Percentiles rank a stretch among this genome's conserved stretches.
Conservation (phyloP, 2,329 filamentous ascomycete species). For the Claviceps quebecensis region DNA sequence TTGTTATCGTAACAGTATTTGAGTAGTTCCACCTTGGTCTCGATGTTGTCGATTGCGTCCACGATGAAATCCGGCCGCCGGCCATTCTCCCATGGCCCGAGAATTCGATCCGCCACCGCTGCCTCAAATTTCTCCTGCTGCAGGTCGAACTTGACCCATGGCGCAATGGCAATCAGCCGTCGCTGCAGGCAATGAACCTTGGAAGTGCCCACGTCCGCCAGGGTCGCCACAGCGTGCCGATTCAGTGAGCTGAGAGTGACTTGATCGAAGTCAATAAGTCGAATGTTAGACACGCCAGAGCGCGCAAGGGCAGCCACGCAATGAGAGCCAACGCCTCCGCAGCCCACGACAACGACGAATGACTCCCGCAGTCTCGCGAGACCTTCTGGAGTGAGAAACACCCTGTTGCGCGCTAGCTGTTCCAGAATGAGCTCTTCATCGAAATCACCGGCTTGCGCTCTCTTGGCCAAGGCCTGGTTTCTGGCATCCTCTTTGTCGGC, state of each 20-base stretch:
- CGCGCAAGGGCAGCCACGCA: slow-evolving; percentile 73
- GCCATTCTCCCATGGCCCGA: slow-evolving; percentile 50
- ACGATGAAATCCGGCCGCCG: slow-evolving; percentile 75
- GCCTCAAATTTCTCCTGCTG: slow-evolving; percentile 71
- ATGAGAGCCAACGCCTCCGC: slow-evolving; percentile 90
- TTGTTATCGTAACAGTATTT: slow-evolving; percentile 71
- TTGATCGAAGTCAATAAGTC: slow-evolving; percentile 94
- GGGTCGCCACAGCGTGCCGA: slow-evolving; percentile 85
- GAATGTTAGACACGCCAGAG: slow-evolving; percentile 75
- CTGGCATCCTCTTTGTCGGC: slow-evolving; percentile 47
- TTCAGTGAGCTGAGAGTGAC: slow-evolving; percentile 90
- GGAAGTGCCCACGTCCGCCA: slow-evolving; percentile 82
- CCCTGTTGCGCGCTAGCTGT: slow-evolving; percentile 82
- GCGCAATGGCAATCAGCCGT: slow-evolving; percentile 71
- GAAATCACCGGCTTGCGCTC: slow-evolving; percentile 49
- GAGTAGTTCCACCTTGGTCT: slow-evolving; percentile 83
- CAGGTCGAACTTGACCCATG: slow-evolving; percentile 85
- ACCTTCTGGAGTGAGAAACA: slow-evolving; percentile 75
- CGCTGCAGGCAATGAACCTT: slow-evolving; percentile 79
- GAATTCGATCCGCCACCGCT: slow-evolving; percentile 47
- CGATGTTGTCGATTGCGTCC: slow-evolving; percentile 97
- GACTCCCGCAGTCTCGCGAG: slow-evolving; percentile 64
- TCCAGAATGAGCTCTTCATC: slow-evolving; percentile 78
- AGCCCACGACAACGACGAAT: slow-evolving; percentile 82
- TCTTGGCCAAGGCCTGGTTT: slow-evolving; percentile 42